Evolutionary conservation across 1,139 yeast genomes (phyloP), one percentile per base, ranked within the genome.

Genomic region (Geotrichum restrictum): DNA sequence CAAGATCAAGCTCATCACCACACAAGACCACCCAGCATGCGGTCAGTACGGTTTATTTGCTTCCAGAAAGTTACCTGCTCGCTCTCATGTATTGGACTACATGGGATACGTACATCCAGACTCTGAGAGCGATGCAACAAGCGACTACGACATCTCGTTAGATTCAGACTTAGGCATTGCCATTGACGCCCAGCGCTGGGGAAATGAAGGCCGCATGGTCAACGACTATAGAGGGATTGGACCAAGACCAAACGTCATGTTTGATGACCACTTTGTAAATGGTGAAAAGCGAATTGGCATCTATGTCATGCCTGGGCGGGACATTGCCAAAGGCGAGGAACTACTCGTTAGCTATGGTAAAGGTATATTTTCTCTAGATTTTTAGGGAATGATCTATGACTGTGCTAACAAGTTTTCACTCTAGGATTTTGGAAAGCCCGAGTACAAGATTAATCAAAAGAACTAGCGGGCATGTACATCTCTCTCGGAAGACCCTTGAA

Each of bases 141-240:
- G 66, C 1, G 64, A 64, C 51, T 64, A 64, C 51, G 68, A 64
- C 45, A 53, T 64, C 19, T 55, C 56, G n/a, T 54, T 64, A 13
- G 63, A 62, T 33, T 54, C 57, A 16, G 51, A 49, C 14, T 49
- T 50, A 8, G 60, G 60, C 3, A 49, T 64, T 3, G 65, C 61
- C 8, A 60, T 64, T 21, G 68, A 64, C 42, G 68, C 66, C 13
- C 54, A 56, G 37, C 49, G 50, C 38, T 45, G 54, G 55, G 68
- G 68, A 7, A 58, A 60, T 37, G 68, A 64, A 41, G 67, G 65
- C 2, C 56, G 68, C 10, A 63, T 64, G 66, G 60, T 64, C 33
- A 64, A 64, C 43, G 68, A 64, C 48, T 64, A 64, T 38, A 55
- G 68, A n/a, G 67, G 67, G 4, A 58, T 64, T 14, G 56, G 51